A percentile compares a stretch with the other conserved stretches of the same genome.
These are phyloP conservation scores for Hebeloma cylindrosporum DNA, from an alignment of 768 basidiomycete genomes.

Conservation along the genomic window DNA sequence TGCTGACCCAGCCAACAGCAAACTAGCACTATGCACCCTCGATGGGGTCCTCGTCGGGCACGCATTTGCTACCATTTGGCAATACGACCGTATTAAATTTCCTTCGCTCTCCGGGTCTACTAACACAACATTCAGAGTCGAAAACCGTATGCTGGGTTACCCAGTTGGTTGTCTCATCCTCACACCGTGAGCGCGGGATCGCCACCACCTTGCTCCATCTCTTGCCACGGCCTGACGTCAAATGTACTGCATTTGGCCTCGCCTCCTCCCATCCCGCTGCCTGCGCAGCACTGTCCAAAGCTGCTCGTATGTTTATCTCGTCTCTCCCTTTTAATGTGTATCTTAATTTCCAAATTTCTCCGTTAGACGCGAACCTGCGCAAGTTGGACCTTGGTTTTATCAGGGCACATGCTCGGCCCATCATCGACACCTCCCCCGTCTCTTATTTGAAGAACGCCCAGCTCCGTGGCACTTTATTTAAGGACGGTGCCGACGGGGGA, in stretches of 20 bases:
- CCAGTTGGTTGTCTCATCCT: slow-evolving; percentile 31
- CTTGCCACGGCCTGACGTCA: slow-evolving; percentile 16
- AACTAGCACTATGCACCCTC: slow-evolving; percentile 18
- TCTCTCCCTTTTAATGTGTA: not conserved
- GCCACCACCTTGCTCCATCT: slow-evolving; percentile 32
- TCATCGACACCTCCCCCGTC: slow-evolving; percentile 21
- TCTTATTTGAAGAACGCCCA: slow-evolving; percentile 23
- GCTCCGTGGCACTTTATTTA: slow-evolving; percentile 26
- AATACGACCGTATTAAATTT: slow-evolving; percentile 14
- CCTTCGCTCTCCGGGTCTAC: not conserved
- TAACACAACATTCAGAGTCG: slow-evolving; percentile 9
- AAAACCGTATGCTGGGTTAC: slow-evolving; percentile 33
- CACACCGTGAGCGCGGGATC: slow-evolving; percentile 26
- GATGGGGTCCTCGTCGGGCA: slow-evolving; percentile 27
- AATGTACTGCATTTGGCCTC: slow-evolving; percentile 27
- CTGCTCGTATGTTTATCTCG: slow-evolving; percentile 17
- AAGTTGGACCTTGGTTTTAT: slow-evolving; percentile 11
- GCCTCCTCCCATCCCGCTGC: slow-evolving; percentile 34
- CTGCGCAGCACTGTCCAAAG: slow-evolving; percentile 27
- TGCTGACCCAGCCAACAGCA: slow-evolving; percentile 15
- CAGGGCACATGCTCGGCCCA: slow-evolving; percentile 5
- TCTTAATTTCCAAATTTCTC: not conserved
- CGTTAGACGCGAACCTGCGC: slow-evolving; percentile 1
- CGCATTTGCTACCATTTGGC: slow-evolving; percentile 32
- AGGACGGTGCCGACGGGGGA: slow-evolving; percentile 10